Base-by-base conservation (phyloP, 2,329 filamentous ascomycete genomes). In the Sporothrix curviconia region DNA sequence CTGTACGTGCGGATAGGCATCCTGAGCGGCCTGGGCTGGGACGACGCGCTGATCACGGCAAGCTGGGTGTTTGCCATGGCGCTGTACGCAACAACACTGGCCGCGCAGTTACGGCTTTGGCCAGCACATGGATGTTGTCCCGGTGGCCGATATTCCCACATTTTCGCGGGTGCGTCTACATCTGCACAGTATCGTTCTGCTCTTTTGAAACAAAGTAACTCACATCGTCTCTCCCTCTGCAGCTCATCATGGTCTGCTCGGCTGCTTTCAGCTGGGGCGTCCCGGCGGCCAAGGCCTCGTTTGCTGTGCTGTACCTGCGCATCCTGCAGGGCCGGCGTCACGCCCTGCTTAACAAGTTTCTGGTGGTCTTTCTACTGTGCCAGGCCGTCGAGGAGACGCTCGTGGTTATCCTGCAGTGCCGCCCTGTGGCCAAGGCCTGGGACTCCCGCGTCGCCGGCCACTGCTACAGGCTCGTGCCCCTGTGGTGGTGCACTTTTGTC, bases 321-420 rank as follows among this genome's bases (percentile, higher is more conserved):
- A 43, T 58, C 34, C 40, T 58, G 6, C 56, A 40, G 8, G 46
- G 12, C 25, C 40, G 40, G n/a, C n/a, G 25, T 30, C 50, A 47
- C 49, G 32, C 42, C 5, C 44, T 32, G 19, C 42, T 58, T 17
- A 58, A 58, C 56, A 42, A 40, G 5, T 5, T 54, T 9, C 25
- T 58, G 15, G 50, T 58, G 4, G 42, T 25, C 12, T 14, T 58
- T 4, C 40, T 58, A n/a, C 14, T 37, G 2, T 34, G 34, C 7
- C 56, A 58, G 36, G 56, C 42, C 14, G 30, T 58, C 19, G 56
- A 58, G 30, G 56, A 58, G 49, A 58, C 56, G 3, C 40, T 54
- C 37, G 56, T 58, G 7, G 42, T 58, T 8, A 34, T 34, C 24
- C 49, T 54, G 9, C 30, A 32, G n/a, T 58, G 56, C 56, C 28